These are phyloP conservation scores for Monilinia fructigena DNA, from an alignment of 2,329 filamentous ascomycete species.

Conservation along the genomic window DNA sequence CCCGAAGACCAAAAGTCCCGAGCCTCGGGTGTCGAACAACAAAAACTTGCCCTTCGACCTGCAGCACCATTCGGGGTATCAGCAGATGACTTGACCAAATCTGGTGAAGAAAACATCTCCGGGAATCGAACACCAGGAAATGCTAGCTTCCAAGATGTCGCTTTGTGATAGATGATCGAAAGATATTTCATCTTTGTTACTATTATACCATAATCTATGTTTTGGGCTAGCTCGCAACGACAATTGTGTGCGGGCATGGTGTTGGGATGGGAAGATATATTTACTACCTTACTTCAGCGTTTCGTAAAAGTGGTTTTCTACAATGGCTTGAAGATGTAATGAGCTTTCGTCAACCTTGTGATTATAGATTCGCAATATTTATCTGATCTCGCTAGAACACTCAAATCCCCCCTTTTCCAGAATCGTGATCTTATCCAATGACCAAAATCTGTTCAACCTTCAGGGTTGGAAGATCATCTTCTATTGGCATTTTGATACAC, in stretches of 20 bases:
- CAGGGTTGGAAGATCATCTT: constrained; percentile 5
- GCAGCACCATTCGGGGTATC: constrained; percentile 34
- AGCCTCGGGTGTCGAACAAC: constrained; percentile 54
- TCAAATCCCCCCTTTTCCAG: not conserved
- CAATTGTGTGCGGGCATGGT: constrained; percentile 14
- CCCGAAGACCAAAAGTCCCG: constrained; percentile 56
- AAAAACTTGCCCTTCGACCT: constrained; percentile 53
- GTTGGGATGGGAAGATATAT: constrained; percentile 17
- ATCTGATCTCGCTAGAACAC: constrained; percentile 3
- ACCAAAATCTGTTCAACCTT: not conserved
- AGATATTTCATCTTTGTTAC: constrained; percentile 13
- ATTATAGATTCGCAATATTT: constrained; percentile 9
- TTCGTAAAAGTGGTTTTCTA: constrained; percentile 5
- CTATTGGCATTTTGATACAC: not conserved
- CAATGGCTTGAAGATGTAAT: constrained; percentile 13
- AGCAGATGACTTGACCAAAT: constrained; percentile 41
- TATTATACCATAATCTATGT: constrained; percentile 20
- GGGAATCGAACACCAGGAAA: constrained; percentile 51
- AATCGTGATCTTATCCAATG: not conserved
- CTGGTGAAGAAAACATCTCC: constrained; percentile 42
- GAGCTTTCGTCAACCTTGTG: constrained; percentile 14
- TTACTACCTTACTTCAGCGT: constrained; percentile 12
- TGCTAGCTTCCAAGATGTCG: constrained; percentile 63
- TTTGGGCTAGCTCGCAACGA: constrained; percentile 6
- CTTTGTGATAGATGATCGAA: constrained; percentile 46